These are phyloP conservation scores for Emmonsiellopsis sp. DNA, from an alignment of 2,329 filamentous ascomycete species.

Conservation along the genomic window DNA sequence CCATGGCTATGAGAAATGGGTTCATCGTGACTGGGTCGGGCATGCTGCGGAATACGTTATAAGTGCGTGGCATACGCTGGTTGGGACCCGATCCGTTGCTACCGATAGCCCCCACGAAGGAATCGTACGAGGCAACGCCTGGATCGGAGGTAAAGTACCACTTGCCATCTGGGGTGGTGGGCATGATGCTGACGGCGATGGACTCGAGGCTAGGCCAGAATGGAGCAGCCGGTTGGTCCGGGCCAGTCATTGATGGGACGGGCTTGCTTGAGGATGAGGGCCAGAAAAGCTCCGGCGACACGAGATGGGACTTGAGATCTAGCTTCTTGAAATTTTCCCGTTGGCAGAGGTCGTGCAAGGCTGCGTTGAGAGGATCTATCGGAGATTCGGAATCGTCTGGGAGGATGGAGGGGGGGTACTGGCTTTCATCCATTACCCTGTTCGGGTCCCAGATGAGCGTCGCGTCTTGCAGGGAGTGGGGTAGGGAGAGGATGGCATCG, in stretches of 20 bases:
- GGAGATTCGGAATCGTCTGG: neutral
- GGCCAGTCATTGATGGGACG: neutral
- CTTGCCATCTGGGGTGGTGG: neutral
- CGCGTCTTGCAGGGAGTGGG: too few relatives aligned
- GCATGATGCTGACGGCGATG: neutral
- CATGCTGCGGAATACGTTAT: constrained; percentile 1
- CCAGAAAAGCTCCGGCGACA: neutral
- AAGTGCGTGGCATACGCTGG: neutral
- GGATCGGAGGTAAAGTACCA: neutral
- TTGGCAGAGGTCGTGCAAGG: neutral
- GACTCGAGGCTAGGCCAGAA: neutral
- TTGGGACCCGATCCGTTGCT: neutral
- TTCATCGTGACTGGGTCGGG: constrained; percentile 1
- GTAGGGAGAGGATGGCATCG: too few relatives aligned
- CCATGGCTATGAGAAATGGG: constrained; percentile 5
- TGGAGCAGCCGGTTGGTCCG: neutral
- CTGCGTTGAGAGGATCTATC: neutral
- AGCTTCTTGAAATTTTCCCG: neutral
- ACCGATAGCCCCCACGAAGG: neutral
- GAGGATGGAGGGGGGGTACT: neutral
- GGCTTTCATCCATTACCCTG: neutral
- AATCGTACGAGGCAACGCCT: neutral
- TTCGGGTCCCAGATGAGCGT: neutral
- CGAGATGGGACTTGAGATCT: neutral
- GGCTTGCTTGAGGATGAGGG: neutral